These are phyloP conservation scores for Lumnitzera littorea DNA, from an alignment of 345 rosid species.

Conservation along the genomic window DNA sequence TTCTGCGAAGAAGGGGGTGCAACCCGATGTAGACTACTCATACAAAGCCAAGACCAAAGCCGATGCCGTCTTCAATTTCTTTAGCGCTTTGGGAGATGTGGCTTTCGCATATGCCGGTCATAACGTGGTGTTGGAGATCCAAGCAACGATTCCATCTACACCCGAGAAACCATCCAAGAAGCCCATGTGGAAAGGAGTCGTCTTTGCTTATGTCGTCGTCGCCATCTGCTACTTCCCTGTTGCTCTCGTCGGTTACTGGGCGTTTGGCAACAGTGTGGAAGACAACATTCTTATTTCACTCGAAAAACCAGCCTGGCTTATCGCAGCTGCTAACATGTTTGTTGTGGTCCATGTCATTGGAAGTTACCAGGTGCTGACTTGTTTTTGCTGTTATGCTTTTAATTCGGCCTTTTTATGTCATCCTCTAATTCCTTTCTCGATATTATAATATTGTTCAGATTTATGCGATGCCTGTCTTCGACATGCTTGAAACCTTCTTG, in stretches of 20 bases:
- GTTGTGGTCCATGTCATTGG: constrained; percentile 83
- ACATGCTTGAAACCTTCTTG: constrained; percentile 67
- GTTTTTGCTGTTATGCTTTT: no score
- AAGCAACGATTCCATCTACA: constrained; percentile 82
- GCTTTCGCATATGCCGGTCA: constrained; percentile 87
- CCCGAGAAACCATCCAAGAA: constrained; percentile 75
- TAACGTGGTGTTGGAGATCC: constrained; percentile 81
- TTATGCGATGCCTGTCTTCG: constrained; percentile 79
- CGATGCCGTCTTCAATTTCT: constrained; percentile 41
- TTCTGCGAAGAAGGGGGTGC: constrained; percentile 31
- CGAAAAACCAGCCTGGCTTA: constrained; percentile 60
- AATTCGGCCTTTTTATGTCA: background rate
- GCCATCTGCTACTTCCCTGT: constrained; percentile 85
- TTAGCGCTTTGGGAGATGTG: constrained; percentile 70
- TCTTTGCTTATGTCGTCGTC: constrained; percentile 57
- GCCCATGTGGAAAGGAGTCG: constrained; percentile 83
- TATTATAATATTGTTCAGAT: constrained; percentile 18
- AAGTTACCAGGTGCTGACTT: constrained; percentile 49
- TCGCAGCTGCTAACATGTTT: constrained; percentile 63
- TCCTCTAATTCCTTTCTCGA: background rate
- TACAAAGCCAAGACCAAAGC: constrained; percentile 29
- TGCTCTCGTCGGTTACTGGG: constrained; percentile 51
- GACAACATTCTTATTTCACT: constrained; percentile 66
- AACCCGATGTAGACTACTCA: constrained; percentile 45
- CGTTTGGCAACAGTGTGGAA: constrained; percentile 48